Conservation (phyloP, 2,329 filamentous ascomycete genomes). For the Bertia moriformis region DNA sequence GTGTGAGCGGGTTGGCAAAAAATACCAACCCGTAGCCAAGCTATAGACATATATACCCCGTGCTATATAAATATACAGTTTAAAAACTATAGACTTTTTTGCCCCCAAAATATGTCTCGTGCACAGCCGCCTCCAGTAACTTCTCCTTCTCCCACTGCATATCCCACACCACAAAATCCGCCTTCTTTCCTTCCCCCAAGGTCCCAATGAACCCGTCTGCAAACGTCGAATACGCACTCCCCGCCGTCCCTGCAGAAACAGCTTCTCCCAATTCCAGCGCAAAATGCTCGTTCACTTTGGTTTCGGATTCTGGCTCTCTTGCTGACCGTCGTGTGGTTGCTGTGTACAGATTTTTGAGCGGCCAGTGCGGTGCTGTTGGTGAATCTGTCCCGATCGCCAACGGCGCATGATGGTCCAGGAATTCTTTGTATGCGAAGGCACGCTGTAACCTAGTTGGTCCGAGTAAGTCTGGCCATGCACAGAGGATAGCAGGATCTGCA, state of each 20-base stretch:
- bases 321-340: conserved; percentile 41
- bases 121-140: conserved; percentile 27
- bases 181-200: conserved; percentile 33
- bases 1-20: conserved; percentile 3
- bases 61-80: neutral
- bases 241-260: conserved; percentile 34
- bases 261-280: conserved; percentile 36
- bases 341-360: conserved; percentile 41
- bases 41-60: neutral
- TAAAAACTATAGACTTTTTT: neutral
- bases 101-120: conserved; percentile 26
- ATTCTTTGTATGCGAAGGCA: conserved; percentile 50
- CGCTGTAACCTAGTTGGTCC: conserved; percentile 35
- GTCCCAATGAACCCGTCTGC: conserved; percentile 36
- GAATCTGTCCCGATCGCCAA: conserved; percentile 44
- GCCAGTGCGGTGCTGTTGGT: conserved; percentile 39
- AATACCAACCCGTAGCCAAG: too few relatives aligned
- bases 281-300: conserved; percentile 34
- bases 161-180: conserved; percentile 41
- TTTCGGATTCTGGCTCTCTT: conserved; percentile 24
- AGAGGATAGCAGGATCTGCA: conserved; percentile 43
- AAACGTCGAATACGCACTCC: conserved; percentile 43
- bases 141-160: conserved; percentile 30
- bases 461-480: conserved; percentile 43
- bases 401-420: conserved; percentile 34